Conservation (phyloP, 306 rosid species). For the Mimosa bimucronata region DNA sequence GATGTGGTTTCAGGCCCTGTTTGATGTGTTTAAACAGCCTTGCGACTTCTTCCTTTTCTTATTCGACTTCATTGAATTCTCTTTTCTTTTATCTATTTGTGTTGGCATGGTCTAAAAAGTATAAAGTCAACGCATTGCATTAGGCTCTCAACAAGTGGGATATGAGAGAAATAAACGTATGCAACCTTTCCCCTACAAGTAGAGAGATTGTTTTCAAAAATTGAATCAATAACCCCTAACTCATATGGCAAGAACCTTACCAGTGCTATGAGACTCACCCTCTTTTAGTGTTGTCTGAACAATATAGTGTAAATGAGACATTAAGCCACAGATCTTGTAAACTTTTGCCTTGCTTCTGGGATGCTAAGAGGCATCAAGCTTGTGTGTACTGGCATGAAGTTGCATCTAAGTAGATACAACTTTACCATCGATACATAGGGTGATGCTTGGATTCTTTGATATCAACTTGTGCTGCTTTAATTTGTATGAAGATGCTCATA, state of each 20-base stretch:
- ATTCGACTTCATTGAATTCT: background rate
- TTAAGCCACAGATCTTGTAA: background rate
- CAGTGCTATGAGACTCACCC: too few species aligned
- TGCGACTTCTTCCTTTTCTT: slow-evolving; percentile 1
- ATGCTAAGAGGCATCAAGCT: background rate
- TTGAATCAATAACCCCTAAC: too few species aligned
- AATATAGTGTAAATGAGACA: too few species aligned
- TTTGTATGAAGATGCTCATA: background rate
- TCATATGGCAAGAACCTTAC: too few species aligned
- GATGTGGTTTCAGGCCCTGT: background rate
- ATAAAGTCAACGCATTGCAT: too few species aligned
- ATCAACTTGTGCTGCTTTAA: background rate
- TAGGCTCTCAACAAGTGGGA: too few species aligned
- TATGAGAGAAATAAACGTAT: too few species aligned
- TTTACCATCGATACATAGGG: slow-evolving; percentile 4
- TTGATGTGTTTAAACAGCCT: background rate
- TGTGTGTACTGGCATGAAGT: background rate
- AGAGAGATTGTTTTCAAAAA: too few species aligned
- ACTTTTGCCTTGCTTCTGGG: slow-evolving; percentile 4
- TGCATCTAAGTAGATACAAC: background rate
- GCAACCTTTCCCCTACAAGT: background rate
- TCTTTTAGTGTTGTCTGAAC: too few species aligned
- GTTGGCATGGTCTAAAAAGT: background rate
- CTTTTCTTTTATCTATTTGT: background rate
- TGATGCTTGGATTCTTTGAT: slow-evolving; percentile 15